These are phyloP conservation scores for Phytophthora pluvialis DNA, from an alignment of 352 stramenopile species.

Conservation along the genomic window DNA sequence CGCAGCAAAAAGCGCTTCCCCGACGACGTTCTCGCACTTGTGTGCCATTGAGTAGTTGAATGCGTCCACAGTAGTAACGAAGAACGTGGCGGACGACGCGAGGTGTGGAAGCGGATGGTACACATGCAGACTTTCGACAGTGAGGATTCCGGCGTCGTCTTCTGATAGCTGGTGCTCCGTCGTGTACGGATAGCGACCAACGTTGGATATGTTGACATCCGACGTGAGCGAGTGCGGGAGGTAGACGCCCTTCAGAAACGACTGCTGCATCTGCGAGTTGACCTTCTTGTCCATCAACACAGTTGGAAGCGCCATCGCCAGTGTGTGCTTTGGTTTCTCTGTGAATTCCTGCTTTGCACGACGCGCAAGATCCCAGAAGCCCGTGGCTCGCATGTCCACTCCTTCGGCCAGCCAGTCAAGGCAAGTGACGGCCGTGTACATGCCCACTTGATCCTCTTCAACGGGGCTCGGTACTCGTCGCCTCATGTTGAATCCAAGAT, in stretches of 20 bases:
- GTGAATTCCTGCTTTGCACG: conserved; percentile 25
- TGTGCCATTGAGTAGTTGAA: conserved; percentile 39
- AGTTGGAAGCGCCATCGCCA: conserved; percentile 14
- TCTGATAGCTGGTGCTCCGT: conserved; percentile 13
- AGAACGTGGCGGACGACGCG: conserved; percentile 26
- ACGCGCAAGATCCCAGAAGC: conserved; percentile 56
- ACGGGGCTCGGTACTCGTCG: conserved; percentile 31
- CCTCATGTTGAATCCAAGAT: conserved; percentile 54
- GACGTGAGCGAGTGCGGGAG: conserved; percentile 21
- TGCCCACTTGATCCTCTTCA: conserved; percentile 35
- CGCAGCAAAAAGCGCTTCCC: conserved; percentile 18
- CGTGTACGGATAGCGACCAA: conserved; percentile 20
- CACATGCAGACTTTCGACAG: conserved; percentile 38
- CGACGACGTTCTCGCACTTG: conserved; percentile 38
- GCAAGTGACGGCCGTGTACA: conserved; percentile 29
- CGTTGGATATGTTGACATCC: conserved; percentile 34
- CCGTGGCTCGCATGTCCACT: conserved; percentile 25
- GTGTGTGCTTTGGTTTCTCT: not conserved
- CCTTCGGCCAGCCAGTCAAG: conserved; percentile 27
- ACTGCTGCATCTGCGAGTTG: conserved; percentile 21
- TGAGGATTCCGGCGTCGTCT: not conserved
- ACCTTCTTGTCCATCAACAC: conserved; percentile 27
- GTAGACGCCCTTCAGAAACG: conserved; percentile 21
- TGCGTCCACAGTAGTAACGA: conserved; percentile 29
- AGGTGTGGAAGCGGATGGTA: conserved; percentile 37